A percentile compares a stretch with the other conserved stretches of the same genome.
Evolutionary conservation across 805 yeast species (phyloP).

Genomic region (Torulaspora indica): DNA sequence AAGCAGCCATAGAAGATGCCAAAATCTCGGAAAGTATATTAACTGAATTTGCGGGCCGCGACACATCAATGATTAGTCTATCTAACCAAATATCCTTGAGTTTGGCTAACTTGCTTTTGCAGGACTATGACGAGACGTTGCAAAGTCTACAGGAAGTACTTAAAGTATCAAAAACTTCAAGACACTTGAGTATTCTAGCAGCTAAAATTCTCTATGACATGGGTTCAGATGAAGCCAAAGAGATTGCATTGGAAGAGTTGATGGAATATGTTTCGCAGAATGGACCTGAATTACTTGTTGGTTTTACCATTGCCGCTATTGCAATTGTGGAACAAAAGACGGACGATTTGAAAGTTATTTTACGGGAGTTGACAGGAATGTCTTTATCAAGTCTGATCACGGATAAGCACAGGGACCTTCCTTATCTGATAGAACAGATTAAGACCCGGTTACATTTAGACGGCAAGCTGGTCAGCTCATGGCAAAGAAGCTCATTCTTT

Average conservation of each 20-base stretch:
- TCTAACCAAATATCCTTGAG: conserved; percentile 73
- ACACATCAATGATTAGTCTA: conserved; percentile 36
- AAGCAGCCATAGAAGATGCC: conserved; percentile 56
- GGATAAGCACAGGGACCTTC: conserved; percentile 54
- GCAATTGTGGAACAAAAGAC: conserved; percentile 57
- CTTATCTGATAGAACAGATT: conserved; percentile 53
- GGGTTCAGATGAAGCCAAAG: conserved; percentile 69
- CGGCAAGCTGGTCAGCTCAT: conserved; percentile 31
- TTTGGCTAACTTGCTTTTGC: conserved; percentile 57
- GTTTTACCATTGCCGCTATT: conserved; percentile 75
- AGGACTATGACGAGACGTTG: conserved; percentile 60
- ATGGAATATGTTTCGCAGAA: conserved; percentile 56
- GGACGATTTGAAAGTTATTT: conserved; percentile 55
- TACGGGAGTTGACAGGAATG: conserved; percentile 56
- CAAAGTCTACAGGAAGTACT: conserved; percentile 64
- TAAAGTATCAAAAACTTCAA: conserved; percentile 50
- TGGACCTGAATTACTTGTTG: conserved; percentile 64
- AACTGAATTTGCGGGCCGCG: conserved; percentile 38
- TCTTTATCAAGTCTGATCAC: conserved; percentile 43
- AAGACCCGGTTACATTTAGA: conserved; percentile 38
- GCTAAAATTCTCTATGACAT: conserved; percentile 76
- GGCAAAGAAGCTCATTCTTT: conserved; percentile 69
- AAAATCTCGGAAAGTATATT: conserved; percentile 50
- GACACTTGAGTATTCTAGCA: conserved; percentile 63
- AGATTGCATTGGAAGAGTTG: conserved; percentile 80